Conservation (phyloP, 1,284 basidiomycete species). For the Grifola frondosa region DNA sequence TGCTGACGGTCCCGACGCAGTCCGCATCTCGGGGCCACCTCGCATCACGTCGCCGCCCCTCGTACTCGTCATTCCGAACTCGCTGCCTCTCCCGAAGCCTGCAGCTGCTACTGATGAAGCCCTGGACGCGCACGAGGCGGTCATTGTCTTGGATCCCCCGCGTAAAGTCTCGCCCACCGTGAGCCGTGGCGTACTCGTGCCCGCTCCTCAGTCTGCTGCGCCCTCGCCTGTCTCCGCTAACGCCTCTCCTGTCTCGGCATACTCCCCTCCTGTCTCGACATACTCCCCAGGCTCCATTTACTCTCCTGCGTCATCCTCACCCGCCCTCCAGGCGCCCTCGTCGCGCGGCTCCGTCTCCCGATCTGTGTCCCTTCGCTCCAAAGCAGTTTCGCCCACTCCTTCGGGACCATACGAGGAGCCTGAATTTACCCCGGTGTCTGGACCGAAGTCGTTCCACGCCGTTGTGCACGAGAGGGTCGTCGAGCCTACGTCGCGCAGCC, state of each 20-base stretch:
- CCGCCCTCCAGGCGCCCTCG: too few relatives aligned
- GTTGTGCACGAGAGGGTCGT: constrained; percentile 33
- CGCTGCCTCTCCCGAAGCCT: constrained; percentile 1
- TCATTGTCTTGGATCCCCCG: constrained; percentile 22
- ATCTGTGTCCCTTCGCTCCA: constrained; percentile 9
- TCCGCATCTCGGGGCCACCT: constrained; percentile 7
- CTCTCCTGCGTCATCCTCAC: constrained; percentile 11
- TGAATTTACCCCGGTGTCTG: constrained; percentile 21
- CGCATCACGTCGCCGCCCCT: constrained; percentile 15
- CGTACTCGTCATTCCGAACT: constrained; percentile 13
- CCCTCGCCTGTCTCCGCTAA: constrained; percentile 11
- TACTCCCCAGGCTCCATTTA: constrained; percentile 15
- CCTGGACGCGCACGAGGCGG: constrained; percentile 16
- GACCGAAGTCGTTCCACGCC: constrained; percentile 26
- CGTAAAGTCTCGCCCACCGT: constrained; percentile 18
- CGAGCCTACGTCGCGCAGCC: constrained; percentile 15
- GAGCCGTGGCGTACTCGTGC: constrained; percentile 18
- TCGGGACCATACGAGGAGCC: constrained; percentile 18
- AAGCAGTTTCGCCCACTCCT: constrained; percentile 6
- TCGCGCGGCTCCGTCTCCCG: constrained; percentile 11
- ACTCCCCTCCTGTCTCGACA: constrained; percentile 14
- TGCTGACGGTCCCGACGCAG: constrained; percentile 6
- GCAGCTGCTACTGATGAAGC: not conserved
- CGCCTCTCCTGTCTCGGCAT: constrained; percentile 11
- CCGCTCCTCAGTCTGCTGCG: constrained; percentile 13